Base-by-base conservation (phyloP, 2,329 filamentous ascomycete species). In the Stagonosporopsis vannaccii region DNA sequence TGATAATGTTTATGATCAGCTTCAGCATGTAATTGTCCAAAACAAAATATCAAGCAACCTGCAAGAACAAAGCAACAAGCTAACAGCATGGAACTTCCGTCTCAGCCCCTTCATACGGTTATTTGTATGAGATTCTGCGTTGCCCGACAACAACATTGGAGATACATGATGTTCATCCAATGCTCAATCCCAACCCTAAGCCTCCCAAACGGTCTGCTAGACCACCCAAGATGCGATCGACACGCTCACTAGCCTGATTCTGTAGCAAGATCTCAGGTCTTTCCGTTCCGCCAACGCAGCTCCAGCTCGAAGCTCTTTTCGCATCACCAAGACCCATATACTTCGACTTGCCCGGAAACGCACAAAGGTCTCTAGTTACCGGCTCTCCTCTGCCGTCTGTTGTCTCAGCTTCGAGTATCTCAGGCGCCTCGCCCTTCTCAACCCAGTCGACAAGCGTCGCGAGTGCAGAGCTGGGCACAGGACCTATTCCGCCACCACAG, bases 361-460 rank as follows among this genome's bases (percentile, higher is more conserved):
- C 57, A 47, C 68, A 70, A 0, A 70, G 46, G 2, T 67, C 59
- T 22, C 59, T 54, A 2, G 66, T 62, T 6, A 69, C 60, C 12
- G 62, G 30, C 8, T 69, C 63, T 7, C 63, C 65, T 9, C 60
- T 43, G 2, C 44, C 42, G 40, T 62, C 58, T 2, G 49, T 47
- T 8, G 55, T 66, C 5, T 59, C 57, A 4, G 67, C 66, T 17
- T 65, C 66, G 22, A 73, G 45, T 11, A 47, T 59, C 39, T 66
- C 64, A 3, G 72, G 72, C 20, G 65, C 60, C 17, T 62, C 59
- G 25, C 56, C 63, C 4, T 64, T 45, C 50, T 73, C 72, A 1
- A 73, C 71, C 72, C 71, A 75, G 7, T 64, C 61, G 7, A 71
- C 59, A 6, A 75, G 46, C 5, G 59, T 56, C 2, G 43, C 46